phyloP scores from a whole-genome alignment of 768 basidiomycete species.

The Panaeolus papilionaceus region DNA sequence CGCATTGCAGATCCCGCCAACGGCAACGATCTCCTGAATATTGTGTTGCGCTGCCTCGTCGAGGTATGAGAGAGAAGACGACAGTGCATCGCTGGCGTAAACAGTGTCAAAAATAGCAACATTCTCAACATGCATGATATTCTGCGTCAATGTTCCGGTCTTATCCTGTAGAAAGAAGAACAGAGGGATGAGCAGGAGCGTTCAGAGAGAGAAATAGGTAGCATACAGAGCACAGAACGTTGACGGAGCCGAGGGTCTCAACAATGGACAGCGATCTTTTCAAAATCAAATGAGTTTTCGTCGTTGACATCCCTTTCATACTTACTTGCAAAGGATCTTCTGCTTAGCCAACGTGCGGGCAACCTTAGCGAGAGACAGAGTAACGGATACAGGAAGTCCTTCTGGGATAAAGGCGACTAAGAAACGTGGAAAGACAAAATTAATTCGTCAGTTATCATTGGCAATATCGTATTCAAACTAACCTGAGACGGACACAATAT shows the following conservation, averaged over 20 bases:
- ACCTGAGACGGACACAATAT: conserved; percentile 61
- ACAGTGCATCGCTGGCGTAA: conserved; percentile 34
- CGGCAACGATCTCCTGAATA: conserved; percentile 40
- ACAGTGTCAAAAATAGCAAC: conserved; percentile 44
- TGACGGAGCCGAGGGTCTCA: conserved; percentile 70
- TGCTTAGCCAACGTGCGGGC: conserved; percentile 49
- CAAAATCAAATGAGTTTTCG: not conserved
- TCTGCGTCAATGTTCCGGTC: conserved; percentile 66
- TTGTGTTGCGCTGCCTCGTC: conserved; percentile 21
- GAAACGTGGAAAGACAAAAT: not conserved
- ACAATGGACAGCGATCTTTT: conserved; percentile 64
- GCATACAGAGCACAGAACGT: conserved; percentile 47
- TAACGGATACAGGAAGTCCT: conserved; percentile 59
- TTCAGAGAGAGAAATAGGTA: not conserved
- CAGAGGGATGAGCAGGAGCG: not conserved
- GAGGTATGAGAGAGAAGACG: conserved; percentile 18
- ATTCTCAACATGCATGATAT: conserved; percentile 62
- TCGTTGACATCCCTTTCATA: not conserved
- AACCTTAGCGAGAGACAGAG: conserved; percentile 52
- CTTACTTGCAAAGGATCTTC: conserved; percentile 51
- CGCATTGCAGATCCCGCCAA: conserved; percentile 59
- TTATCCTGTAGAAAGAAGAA: conserved; percentile 47
- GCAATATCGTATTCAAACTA: conserved; percentile 22
- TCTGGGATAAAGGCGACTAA: conserved; percentile 55
- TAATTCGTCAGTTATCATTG: not conserved